Conservation (phyloP, 208 protist species). For the Leishmania lainsoni region DNA sequence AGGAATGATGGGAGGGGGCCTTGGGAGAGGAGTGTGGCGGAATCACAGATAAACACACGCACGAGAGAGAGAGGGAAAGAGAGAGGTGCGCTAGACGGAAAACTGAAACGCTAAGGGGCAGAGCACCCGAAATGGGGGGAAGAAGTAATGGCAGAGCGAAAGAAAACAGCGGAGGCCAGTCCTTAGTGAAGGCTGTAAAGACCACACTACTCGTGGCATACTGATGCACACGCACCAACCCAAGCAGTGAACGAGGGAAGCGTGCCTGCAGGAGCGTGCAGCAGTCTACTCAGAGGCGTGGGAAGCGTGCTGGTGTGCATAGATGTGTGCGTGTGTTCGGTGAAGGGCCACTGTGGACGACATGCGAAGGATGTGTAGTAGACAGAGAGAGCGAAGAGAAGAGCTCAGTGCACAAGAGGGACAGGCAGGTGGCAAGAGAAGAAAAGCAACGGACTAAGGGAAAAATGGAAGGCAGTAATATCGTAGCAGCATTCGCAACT, state of each 20-base stretch:
- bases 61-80: neutral
- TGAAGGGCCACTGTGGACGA: neutral
- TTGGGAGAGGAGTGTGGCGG: neutral
- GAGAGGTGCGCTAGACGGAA: neutral
- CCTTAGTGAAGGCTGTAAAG: neutral
- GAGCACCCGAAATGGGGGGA: neutral
- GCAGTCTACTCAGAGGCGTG: neutral
- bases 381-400: neutral
- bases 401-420: neutral
- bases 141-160: neutral
- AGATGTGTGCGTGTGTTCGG: neutral
- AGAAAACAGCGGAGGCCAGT: neutral
- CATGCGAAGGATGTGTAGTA: neutral
- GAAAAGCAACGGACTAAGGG: constrained; percentile 6
- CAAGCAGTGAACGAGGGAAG: neutral
- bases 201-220: neutral
- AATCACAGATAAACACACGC: neutral
- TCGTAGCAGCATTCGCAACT: neutral
- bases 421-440: neutral
- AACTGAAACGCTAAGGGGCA: neutral
- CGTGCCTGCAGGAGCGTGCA: neutral
- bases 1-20: neutral
- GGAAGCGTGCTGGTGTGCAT: neutral
- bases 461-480: neutral
- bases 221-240: neutral